These are phyloP conservation scores for Neocucurbitaria cava DNA, from an alignment of 2,329 filamentous ascomycete species.

Conservation along the genomic window DNA sequence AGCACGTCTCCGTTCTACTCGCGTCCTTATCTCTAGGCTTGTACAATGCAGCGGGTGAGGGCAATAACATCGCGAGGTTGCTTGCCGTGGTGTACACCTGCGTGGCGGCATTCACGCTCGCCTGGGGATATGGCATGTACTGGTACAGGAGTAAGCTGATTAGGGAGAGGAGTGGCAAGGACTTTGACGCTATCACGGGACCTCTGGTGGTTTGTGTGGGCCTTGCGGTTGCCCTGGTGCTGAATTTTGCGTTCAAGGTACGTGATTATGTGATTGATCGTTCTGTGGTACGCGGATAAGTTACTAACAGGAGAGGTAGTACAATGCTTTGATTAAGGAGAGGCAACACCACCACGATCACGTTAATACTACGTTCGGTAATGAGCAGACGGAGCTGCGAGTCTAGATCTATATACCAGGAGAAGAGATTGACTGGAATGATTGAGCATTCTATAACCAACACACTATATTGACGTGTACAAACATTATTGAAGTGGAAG, in stretches of 20 bases:
- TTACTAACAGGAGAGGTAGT: constrained; percentile 19
- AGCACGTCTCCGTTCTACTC: constrained; percentile 89
- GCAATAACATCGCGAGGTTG: constrained; percentile 74
- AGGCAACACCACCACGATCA: constrained; percentile 8
- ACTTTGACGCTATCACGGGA: constrained; percentile 89
- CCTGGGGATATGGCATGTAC: constrained; percentile 89
- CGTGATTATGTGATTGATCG: constrained; percentile 52
- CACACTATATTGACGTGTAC: background rate
- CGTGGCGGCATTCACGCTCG: constrained; percentile 82
- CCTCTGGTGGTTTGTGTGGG: constrained; percentile 84
- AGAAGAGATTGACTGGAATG: too few relatives aligned
- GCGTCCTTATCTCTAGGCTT: constrained; percentile 83
- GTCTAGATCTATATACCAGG: constrained; percentile 5
- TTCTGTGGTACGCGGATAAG: background rate
- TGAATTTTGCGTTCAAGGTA: constrained; percentile 92
- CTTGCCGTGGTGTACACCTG: constrained; percentile 84
- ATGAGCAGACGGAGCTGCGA: constrained; percentile 27
- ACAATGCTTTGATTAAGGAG: constrained; percentile 24
- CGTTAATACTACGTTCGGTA: constrained; percentile 11
- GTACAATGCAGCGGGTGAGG: constrained; percentile 82
- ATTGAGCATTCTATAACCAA: background rate
- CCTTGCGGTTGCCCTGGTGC: constrained; percentile 75
- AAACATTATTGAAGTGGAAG: background rate
- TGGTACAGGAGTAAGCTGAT: constrained; percentile 80
- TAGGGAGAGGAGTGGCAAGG: constrained; percentile 81